These are phyloP conservation scores for Talaromyces pinophilus DNA, from an alignment of 2,329 filamentous ascomycete species.

Conservation along the genomic window DNA sequence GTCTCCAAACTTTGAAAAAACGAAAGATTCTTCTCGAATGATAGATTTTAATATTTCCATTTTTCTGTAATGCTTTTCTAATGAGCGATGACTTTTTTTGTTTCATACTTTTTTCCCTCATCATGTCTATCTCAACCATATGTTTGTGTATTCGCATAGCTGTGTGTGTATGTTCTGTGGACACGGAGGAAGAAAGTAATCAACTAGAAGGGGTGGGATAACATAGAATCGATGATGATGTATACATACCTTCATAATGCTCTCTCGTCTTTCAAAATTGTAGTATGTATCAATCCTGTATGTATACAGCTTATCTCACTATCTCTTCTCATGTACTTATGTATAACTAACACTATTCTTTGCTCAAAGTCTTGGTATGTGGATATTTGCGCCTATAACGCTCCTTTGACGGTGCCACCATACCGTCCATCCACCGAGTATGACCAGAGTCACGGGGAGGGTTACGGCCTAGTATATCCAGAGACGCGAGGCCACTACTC, in stretches of 20 bases:
- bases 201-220: not conserved
- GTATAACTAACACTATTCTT: not conserved
- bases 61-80: constrained; percentile 13
- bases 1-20: constrained; percentile 65
- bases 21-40: not conserved
- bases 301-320: too few species aligned
- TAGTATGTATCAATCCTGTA: too few species aligned
- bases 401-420: not conserved
- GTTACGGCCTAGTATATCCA: not conserved
- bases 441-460: not conserved
- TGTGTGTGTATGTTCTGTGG: not conserved
- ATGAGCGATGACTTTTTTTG: constrained; percentile 23
- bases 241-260: not conserved
- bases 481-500: not conserved
- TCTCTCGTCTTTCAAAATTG: not conserved
- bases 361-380: not conserved
- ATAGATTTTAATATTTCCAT: constrained; percentile 14
- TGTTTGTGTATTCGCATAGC: not conserved
- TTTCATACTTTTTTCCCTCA: not conserved
- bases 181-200: not conserved
- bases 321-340: not conserved
- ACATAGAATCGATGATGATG: not conserved
- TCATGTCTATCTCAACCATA: not conserved
- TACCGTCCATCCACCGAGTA: not conserved
- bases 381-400: not conserved